Evolutionary conservation across 768 basidiomycete genomes (phyloP).

Genomic region (Xanthoconium purpureum): DNA sequence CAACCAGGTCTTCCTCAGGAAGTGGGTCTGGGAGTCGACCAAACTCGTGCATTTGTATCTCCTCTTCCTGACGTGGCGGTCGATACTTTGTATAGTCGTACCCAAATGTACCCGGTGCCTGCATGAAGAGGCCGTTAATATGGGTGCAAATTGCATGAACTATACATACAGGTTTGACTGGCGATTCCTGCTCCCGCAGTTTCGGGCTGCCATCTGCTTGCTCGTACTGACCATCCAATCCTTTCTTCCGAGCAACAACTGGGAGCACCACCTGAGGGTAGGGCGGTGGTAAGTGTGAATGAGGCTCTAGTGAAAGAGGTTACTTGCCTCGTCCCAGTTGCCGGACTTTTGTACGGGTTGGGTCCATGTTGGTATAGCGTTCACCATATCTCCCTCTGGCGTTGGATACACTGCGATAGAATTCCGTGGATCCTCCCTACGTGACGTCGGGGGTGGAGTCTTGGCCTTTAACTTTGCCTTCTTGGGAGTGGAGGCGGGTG

Average conservation of each 20-base stretch:
- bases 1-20: conserved; percentile 6
- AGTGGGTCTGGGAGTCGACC: conserved; percentile 38
- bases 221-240: conserved; percentile 67
- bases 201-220: conserved; percentile 66
- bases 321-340: conserved; percentile 81
- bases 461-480: conserved; percentile 36
- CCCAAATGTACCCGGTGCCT: conserved; percentile 85
- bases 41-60: conserved; percentile 69
- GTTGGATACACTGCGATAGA: conserved; percentile 71
- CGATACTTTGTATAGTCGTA: conserved; percentile 73
- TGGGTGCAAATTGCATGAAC: not conserved
- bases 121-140: conserved; percentile 5
- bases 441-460: conserved; percentile 30
- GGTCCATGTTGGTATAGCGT: conserved; percentile 84
- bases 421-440: conserved; percentile 45
- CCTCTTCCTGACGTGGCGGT: conserved; percentile 39
- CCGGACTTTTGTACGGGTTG: conserved; percentile 64
- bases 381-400: conserved; percentile 50
- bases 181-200: conserved; percentile 41
- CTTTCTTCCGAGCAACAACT: conserved; percentile 80
- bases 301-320: not conserved
- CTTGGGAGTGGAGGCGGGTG: conserved; percentile 39
- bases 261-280: conserved; percentile 69
- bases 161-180: conserved; percentile 56
- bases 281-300: conserved; percentile 8